phyloP scores from a whole-genome alignment of 495 filamentous ascomycete species.

The Neurospora sp. region DNA sequence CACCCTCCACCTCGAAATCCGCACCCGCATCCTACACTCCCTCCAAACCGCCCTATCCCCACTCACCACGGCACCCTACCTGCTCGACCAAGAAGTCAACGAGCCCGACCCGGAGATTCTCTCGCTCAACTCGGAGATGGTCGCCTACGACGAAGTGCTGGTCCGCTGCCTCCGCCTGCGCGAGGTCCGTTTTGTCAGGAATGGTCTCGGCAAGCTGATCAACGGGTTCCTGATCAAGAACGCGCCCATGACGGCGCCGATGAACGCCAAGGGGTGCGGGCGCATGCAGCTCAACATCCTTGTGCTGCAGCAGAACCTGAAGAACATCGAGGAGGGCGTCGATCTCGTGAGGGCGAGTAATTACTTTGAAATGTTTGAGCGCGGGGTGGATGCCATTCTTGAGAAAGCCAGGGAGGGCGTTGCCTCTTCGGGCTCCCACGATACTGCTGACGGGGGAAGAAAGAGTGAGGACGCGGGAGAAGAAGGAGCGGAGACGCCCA shows the following conservation, averaged over 20 bases:
- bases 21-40: slow-evolving; percentile 68
- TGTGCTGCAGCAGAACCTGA: slow-evolving; percentile 90
- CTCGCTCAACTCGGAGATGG: slow-evolving; percentile 66
- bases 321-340: slow-evolving; percentile 72
- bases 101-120: slow-evolving; percentile 74
- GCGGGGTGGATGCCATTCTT: slow-evolving; percentile 62
- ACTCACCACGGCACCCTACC: slow-evolving; percentile 49
- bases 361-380: slow-evolving; percentile 72
- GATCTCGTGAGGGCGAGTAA: slow-evolving; percentile 58
- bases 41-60: slow-evolving; percentile 45
- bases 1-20: slow-evolving; percentile 78
- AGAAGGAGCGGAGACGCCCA: background rate
- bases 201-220: slow-evolving; percentile 48
- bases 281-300: slow-evolving; percentile 85
- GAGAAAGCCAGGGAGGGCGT: slow-evolving; percentile 50
- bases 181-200: slow-evolving; percentile 61
- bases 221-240: slow-evolving; percentile 35
- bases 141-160: slow-evolving; percentile 73
- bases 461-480: slow-evolving; percentile 21
- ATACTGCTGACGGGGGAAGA: slow-evolving; percentile 9
- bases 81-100: slow-evolving; percentile 61
- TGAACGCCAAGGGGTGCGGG: slow-evolving; percentile 54
- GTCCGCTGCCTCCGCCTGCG: slow-evolving; percentile 55
- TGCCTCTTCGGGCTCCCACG: slow-evolving; percentile 1
- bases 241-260: slow-evolving; percentile 35